These are phyloP conservation scores for Sclerotinia sclerotiorum DNA, from an alignment of 2,329 filamentous ascomycete species.

Conservation along the genomic window DNA sequence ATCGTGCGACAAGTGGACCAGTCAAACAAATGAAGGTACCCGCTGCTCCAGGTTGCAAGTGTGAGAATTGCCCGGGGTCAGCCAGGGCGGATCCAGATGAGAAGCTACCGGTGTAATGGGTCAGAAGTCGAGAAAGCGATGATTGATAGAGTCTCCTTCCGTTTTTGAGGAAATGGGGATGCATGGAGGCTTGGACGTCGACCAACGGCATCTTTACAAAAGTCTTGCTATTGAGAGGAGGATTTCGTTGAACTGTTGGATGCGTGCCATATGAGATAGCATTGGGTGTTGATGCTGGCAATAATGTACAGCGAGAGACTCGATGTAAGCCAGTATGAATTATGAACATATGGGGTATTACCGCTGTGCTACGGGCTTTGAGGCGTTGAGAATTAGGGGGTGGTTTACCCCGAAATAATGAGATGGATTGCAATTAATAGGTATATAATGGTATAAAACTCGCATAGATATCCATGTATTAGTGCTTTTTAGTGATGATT, in stretches of 20 bases:
- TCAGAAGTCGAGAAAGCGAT: background rate
- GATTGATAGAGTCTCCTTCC: background rate
- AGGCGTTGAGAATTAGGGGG: background rate
- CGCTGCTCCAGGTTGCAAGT: constrained; percentile 28
- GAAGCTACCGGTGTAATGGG: constrained; percentile 26
- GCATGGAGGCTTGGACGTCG: background rate
- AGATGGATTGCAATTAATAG: background rate
- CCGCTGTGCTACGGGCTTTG: background rate
- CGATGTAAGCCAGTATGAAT: background rate
- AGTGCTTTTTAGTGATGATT: background rate
- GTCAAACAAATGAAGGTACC: constrained; percentile 28
- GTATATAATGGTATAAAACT: background rate
- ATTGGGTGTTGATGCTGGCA: background rate
- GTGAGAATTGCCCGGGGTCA: constrained; percentile 28
- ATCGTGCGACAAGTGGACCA: constrained; percentile 14
- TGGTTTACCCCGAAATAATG: background rate
- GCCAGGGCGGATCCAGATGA: constrained; percentile 10
- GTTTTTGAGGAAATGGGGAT: background rate
- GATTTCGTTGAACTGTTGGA: background rate
- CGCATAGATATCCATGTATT: background rate
- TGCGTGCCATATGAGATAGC: background rate
- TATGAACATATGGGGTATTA: background rate
- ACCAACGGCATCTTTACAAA: background rate
- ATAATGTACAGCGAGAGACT: background rate
- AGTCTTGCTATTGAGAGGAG: background rate